These are phyloP conservation scores for Trichoderma sp. DNA, from an alignment of 2,329 filamentous ascomycete genomes.

Conservation along the genomic window DNA sequence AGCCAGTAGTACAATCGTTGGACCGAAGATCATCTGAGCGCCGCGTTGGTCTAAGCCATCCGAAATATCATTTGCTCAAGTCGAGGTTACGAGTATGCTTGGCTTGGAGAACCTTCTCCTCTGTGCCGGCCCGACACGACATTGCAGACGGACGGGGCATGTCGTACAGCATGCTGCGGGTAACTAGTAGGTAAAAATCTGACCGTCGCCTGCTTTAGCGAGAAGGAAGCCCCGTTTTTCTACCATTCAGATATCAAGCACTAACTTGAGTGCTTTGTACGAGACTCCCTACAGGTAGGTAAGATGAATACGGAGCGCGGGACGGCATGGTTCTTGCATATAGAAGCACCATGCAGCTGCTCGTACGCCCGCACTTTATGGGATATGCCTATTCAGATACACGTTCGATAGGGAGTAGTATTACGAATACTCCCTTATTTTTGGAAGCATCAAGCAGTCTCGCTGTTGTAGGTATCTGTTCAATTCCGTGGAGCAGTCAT, in stretches of 20 bases:
- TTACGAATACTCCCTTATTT: not conserved
- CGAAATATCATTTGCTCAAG: not conserved
- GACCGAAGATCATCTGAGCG: not conserved
- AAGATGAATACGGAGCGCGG: not conserved
- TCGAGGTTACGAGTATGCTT: not conserved
- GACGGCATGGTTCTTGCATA: not conserved
- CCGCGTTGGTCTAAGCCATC: not conserved
- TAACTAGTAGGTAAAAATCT: conserved; percentile 1
- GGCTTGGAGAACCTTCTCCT: not conserved
- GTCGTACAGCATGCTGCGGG: conserved; percentile 19
- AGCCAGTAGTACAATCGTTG: not conserved
- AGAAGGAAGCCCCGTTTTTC: conserved; percentile 5
- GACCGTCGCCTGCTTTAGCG: conserved; percentile 15
- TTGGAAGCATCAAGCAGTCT: not conserved
- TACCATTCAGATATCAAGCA: not conserved
- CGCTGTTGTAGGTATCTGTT: not conserved
- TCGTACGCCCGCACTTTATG: not conserved
- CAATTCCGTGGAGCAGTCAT: not conserved
- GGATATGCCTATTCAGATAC: not conserved
- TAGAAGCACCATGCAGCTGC: not conserved
- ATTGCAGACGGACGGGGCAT: conserved; percentile 9
- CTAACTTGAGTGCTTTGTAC: not conserved
- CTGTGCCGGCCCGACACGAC: conserved; percentile 14
- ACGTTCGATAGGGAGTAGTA: not conserved
- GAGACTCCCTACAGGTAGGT: not conserved